These are phyloP conservation scores for Inonotus obliquus DNA, from an alignment of 1,284 basidiomycete species.

Conservation along the genomic window DNA sequence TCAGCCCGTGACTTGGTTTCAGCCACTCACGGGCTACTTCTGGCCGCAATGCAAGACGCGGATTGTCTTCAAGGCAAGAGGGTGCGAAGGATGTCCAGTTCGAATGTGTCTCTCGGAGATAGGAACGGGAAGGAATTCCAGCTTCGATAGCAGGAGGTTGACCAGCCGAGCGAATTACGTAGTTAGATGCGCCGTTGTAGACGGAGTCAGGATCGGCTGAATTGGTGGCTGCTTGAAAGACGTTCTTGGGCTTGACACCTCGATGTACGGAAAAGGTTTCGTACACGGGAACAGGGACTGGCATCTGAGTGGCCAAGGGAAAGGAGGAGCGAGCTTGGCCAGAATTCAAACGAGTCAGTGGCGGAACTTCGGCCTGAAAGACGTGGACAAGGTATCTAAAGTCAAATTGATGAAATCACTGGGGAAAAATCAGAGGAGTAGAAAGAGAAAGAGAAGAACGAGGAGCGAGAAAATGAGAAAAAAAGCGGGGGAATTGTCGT, in stretches of 20 bases:
- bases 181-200: conserved; percentile 39
- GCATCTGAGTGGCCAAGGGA: conserved; percentile 54
- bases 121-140: not conserved
- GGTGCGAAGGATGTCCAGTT: not conserved
- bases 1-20: conserved; percentile 73
- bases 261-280: conserved; percentile 53
- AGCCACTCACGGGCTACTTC: conserved; percentile 23
- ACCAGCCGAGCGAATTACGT: conserved; percentile 31
- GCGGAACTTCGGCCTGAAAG: not conserved
- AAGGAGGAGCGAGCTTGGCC: conserved; percentile 31
- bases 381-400: conserved; percentile 10
- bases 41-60: not conserved
- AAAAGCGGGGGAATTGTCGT: conserved; percentile 43
- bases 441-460: not conserved
- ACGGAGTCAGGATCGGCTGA: conserved; percentile 3
- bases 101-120: not conserved
- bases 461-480: conserved; percentile 12
- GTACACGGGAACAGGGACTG: conserved; percentile 70
- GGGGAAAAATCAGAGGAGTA: not conserved
- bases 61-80: not conserved
- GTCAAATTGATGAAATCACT: conserved; percentile 1
- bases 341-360: conserved; percentile 21
- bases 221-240: conserved; percentile 34
- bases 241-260: conserved; percentile 63
- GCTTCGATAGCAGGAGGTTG: conserved; percentile 6